A percentile compares a stretch with the other conserved stretches of the same genome.
Evolutionary conservation across 2,329 filamentous ascomycete species (phyloP).

Genomic region (Fusarium neocosmosporiellum): DNA sequence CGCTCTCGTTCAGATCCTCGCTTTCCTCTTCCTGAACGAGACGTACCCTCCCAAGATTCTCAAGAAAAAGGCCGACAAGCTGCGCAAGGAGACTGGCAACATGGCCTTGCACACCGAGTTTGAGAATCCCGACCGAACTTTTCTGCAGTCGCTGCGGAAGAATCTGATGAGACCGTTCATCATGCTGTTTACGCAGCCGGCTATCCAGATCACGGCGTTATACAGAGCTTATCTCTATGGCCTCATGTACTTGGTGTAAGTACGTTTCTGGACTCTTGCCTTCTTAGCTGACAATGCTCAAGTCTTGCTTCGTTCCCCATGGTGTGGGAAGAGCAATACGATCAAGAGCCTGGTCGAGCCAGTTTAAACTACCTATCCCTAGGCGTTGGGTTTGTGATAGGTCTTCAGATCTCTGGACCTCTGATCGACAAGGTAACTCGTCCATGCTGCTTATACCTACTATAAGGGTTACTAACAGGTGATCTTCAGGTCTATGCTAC

Average conservation of each 20-base stretch:
- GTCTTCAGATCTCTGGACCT: slow-evolving; percentile 62
- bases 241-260: slow-evolving; percentile 62
- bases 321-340: slow-evolving; percentile 61
- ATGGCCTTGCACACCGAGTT: slow-evolving; percentile 42
- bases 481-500: slow-evolving; percentile 41
- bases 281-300: neutral
- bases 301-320: slow-evolving; percentile 63
- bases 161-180: slow-evolving; percentile 59
- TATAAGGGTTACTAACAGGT: neutral
- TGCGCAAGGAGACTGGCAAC: slow-evolving; percentile 47
- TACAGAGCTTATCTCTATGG: slow-evolving; percentile 64
- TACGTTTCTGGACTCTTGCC: accelerated
- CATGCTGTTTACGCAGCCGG: slow-evolving; percentile 62
- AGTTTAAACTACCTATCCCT: slow-evolving; percentile 66
- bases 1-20: slow-evolving; percentile 47
- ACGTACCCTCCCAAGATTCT: slow-evolving; percentile 52
- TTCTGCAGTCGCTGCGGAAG: slow-evolving; percentile 38
- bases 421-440: slow-evolving; percentile 47
- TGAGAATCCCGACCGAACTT: slow-evolving; percentile 42
- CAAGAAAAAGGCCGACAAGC: slow-evolving; percentile 39
- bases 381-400: slow-evolving; percentile 64
- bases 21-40: slow-evolving; percentile 53
- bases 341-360: slow-evolving; percentile 57
- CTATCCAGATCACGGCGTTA: slow-evolving; percentile 60
- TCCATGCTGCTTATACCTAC: neutral